Percentiles rank a stretch among this genome's conserved stretches.
Evolutionary conservation across 106 monocot species (phyloP).

Genomic region (Iris macrosiphon): DNA sequence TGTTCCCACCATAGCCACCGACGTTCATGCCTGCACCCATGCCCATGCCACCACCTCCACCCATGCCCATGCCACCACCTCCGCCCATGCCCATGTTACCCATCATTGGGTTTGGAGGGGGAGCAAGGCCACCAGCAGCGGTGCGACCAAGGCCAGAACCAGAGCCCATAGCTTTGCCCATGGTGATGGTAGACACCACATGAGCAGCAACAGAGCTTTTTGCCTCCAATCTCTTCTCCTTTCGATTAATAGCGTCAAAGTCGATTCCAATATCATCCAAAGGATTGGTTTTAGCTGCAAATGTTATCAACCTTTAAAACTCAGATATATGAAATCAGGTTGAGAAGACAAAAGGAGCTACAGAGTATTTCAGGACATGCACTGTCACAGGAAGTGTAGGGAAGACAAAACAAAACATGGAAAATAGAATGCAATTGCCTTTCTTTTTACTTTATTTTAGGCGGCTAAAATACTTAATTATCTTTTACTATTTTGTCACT

Average conservation of each 20-base stretch:
- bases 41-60: too few relatives aligned
- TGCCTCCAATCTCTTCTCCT: slow-evolving; percentile 65
- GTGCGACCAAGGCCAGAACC: slow-evolving; percentile 47
- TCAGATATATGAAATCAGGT: not conserved
- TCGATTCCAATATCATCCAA: slow-evolving; percentile 78
- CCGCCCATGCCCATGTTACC: not conserved
- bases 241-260: slow-evolving; percentile 85
- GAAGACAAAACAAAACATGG: too few relatives aligned
- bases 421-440: too few relatives aligned
- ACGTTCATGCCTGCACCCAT: slow-evolving; percentile 3
- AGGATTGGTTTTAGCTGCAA: slow-evolving; percentile 62
- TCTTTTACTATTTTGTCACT: too few relatives aligned
- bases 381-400: too few relatives aligned
- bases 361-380: too few relatives aligned
- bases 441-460: too few relatives aligned
- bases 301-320: not conserved
- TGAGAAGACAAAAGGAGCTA: too few relatives aligned
- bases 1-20: too few relatives aligned
- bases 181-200: slow-evolving; percentile 54
- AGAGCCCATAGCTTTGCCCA: slow-evolving; percentile 97
- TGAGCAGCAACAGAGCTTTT: slow-evolving; percentile 33
- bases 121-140: not conserved
- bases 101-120: slow-evolving; percentile 1
- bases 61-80: not conserved
- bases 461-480: too few relatives aligned